These are phyloP conservation scores for Fusarium pininemorale DNA, from an alignment of 2,329 filamentous ascomycete species.

Conservation along the genomic window DNA sequence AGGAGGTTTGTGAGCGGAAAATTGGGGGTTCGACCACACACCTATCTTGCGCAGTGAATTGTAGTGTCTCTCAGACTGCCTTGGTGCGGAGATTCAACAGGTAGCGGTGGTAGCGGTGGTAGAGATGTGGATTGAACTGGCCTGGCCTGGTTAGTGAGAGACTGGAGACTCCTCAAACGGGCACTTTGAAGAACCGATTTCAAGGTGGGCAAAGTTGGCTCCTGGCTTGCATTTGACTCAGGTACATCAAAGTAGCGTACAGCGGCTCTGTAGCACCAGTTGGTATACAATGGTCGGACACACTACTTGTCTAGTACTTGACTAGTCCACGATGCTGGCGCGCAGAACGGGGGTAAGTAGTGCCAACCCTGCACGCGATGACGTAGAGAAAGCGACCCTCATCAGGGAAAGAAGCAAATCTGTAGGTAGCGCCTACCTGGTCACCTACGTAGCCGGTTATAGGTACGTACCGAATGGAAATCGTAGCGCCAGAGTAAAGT, in stretches of 20 bases:
- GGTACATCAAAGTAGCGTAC: constrained; percentile 20
- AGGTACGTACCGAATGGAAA: constrained; percentile 22
- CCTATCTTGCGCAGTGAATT: constrained; percentile 9
- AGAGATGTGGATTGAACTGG: constrained; percentile 26
- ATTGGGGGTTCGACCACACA: constrained; percentile 35
- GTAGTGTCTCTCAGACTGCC: constrained; percentile 28
- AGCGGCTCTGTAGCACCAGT: background rate
- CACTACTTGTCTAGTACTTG: constrained; percentile 14
- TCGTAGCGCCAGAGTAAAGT: background rate
- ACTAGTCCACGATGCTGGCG: constrained; percentile 22
- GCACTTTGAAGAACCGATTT: constrained; percentile 23
- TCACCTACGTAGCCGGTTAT: background rate
- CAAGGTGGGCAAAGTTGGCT: constrained; percentile 39
- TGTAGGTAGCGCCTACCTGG: background rate
- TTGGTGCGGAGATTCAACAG: constrained; percentile 38
- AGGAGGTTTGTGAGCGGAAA: constrained; percentile 32
- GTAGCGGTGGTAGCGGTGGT: constrained; percentile 36
- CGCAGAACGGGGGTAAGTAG: constrained; percentile 22
- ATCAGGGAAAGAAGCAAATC: constrained; percentile 25
- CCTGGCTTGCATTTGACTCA: constrained; percentile 13
- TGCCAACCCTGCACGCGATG: constrained; percentile 36
- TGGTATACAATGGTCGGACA: background rate
- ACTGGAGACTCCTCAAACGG: constrained; percentile 26
- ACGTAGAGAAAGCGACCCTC: constrained; percentile 39
- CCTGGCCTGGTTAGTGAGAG: constrained; percentile 28